Evolutionary conservation across 202 grass and related monocot genomes (phyloP), one percentile per base, ranked within the genome.

Genomic region (Alloteropsis angusta): DNA sequence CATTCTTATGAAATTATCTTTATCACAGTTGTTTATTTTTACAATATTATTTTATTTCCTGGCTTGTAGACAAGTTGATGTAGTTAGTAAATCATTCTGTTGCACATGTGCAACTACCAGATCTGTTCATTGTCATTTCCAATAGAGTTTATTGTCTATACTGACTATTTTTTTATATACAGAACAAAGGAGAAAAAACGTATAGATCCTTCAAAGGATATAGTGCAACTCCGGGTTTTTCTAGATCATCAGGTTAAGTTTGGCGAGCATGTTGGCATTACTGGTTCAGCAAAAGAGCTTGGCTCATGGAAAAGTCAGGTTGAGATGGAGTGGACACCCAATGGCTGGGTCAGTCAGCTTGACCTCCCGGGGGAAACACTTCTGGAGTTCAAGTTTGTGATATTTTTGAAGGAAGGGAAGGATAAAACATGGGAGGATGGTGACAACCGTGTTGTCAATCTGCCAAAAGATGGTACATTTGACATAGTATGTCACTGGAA

Each of bases 371-470:
- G 85, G 28, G 89, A 83, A 65, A 64, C 59, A 16, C 45, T 45
- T 5, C 35, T 87, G 63, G 94, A 97, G 80, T 97, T 86, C 75
- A 97, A 97, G 64, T 97, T 97, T 83, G 87, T 97, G 23, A 70
- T 92, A 23, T 79, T 88, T 82, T 53, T 10, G 5, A 80, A 88
- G 71, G 89, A 74, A 70, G 45, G 78, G 9, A 88, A 90, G 23
- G 87, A 87, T 13, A 86, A 87, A 71, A 65, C 56, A 54, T 97
- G 94, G 94, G 94, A 97, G 81, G 78, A 82, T 16, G 91, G 91
- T 39, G 52, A 76, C 43, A 94, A 97, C 55, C 85, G 94, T 42
- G 75, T 76, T 30, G 43, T 94, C 57, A 5, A 78, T 60, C 67
- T 97, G 70, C 94, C 94, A 50, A 83, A 77, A 68, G 66, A 76